These are phyloP conservation scores for Tricholoma terreum DNA, from an alignment of 768 basidiomycete genomes.

Conservation along the genomic window DNA sequence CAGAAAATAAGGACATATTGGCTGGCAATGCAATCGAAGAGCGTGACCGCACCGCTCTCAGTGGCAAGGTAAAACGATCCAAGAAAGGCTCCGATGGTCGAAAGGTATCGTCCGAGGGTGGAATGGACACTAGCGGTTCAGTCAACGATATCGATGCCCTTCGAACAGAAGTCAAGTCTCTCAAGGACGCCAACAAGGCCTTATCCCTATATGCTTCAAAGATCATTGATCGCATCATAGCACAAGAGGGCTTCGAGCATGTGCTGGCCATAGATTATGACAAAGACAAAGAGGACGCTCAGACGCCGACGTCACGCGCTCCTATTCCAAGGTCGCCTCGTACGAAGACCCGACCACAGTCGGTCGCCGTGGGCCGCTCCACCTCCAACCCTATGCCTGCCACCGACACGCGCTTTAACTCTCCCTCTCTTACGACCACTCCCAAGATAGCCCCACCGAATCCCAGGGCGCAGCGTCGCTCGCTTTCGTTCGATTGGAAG, in stretches of 20 bases:
- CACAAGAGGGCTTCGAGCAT: conserved; percentile 95
- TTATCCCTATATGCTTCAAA: conserved; percentile 94
- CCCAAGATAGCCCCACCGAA: conserved; percentile 22
- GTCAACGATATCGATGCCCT: conserved; percentile 70
- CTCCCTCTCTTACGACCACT: conserved; percentile 21
- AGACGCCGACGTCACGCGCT: conserved; percentile 34
- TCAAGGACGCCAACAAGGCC: conserved; percentile 96
- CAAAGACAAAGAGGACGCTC: conserved; percentile 29
- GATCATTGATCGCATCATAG: conserved; percentile 96
- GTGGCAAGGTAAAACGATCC: conserved; percentile 45
- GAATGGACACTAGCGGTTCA: conserved; percentile 41
- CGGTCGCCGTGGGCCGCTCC: conserved; percentile 49
- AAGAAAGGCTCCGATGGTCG: conserved; percentile 44
- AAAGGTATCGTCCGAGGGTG: conserved; percentile 33
- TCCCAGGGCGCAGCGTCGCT: conserved; percentile 59
- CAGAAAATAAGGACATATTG: conserved; percentile 82
- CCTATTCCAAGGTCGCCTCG: conserved; percentile 28
- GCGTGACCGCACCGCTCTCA: conserved; percentile 42
- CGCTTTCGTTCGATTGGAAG: conserved; percentile 84
- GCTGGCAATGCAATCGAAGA: conserved; percentile 53
- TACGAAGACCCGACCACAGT: conserved; percentile 59
- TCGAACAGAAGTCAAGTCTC: conserved; percentile 81
- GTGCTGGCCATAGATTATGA: conserved; percentile 93
- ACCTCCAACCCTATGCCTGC: conserved; percentile 31
- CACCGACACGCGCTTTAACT: conserved; percentile 21